Base-by-base conservation (phyloP, 148 eudicot genomes). In the Dianthus caryophyllus region DNA sequence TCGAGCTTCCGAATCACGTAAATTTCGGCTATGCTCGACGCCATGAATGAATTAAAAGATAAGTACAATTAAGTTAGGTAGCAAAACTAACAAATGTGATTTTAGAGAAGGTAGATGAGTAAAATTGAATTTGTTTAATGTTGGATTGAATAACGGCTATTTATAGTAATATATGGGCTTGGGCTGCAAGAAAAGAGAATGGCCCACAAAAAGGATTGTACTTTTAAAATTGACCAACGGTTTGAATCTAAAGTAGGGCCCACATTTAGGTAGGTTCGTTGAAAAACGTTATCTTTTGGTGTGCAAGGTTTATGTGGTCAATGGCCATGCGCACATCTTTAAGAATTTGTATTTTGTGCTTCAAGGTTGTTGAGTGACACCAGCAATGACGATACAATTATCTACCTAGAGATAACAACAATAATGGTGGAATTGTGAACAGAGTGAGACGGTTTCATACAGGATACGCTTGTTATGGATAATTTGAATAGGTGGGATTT, bases 1-100 rank as follows among this genome's bases (percentile, higher is more conserved):
- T 59, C 67, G 61, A 60, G 43, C 61, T 61, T 60, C 17, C 67
- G 29, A 4, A 57, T 6, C 25, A 73, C 76, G 44, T 67, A 67
- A 1, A 73, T 30, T 38, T 73, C 71, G 2, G 76, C 76, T 13
- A 65, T 2, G 55, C 58, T 49, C 39, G 44, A 25, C 66, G 61
- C 76, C 52, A 54, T 29, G n/a, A 47, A 15, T 47, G n/a, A 14
- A 47, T 15, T 10, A 47, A 47, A 47, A 1, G 1, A 47, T 14
- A 1, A 0, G 13, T 44, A 44, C 4, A 44, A 13, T 44, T 44
- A 1, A 9, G 48, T 10, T 44, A 44, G 17, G 24, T 26, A 18
- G 8, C 39, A 33, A 41, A 41, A 41, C 44, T 41, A 41, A 41
- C 44, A 41, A 41, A 41, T 41, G 44, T 41, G 44, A 13, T 41